Percentiles rank a stretch among this genome's conserved stretches.
These are phyloP conservation scores for Zanthoxylum bungeanum DNA, from an alignment of 345 rosid species.

Conservation along the genomic window DNA sequence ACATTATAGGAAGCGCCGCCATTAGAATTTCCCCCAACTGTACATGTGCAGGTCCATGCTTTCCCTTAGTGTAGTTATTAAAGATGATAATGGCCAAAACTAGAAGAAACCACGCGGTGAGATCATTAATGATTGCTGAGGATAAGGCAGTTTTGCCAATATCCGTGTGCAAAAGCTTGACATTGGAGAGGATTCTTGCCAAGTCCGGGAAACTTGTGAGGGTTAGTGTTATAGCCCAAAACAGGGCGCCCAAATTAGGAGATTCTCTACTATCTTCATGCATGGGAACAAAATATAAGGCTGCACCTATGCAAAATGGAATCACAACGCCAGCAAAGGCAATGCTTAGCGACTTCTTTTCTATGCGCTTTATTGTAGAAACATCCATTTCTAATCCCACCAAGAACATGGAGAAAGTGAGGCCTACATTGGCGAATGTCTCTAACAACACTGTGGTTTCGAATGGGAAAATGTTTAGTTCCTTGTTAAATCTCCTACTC, in stretches of 20 bases:
- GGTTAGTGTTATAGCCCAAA: conserved; percentile 21
- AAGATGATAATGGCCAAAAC: conserved; percentile 2
- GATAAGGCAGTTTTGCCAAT: conserved; percentile 25
- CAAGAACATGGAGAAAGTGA: conserved; percentile 33
- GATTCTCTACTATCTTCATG: background rate
- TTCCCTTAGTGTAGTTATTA: background rate
- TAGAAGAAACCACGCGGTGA: conserved; percentile 23
- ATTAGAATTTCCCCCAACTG: too few species aligned
- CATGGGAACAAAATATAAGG: conserved; percentile 1
- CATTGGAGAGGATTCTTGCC: conserved; percentile 27
- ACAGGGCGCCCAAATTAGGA: background rate
- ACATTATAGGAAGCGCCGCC: background rate
- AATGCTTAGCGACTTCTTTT: conserved; percentile 10
- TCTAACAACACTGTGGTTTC: conserved; percentile 2
- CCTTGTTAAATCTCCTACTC: too few species aligned
- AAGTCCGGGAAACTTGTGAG: conserved; percentile 35
- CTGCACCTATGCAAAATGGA: conserved; percentile 14
- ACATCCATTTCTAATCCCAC: conserved; percentile 38
- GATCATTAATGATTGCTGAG: conserved; percentile 16
- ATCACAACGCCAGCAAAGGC: conserved; percentile 5
- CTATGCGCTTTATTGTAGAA: conserved; percentile 2
- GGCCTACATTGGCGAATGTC: conserved; percentile 20
- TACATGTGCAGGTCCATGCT: too few species aligned
- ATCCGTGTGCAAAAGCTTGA: conserved; percentile 30
- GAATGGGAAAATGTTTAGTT: background rate